Evolutionary conservation across 1,284 basidiomycete genomes (phyloP), one percentile per base, ranked within the genome.

Genomic region (Caloboletus firmus): DNA sequence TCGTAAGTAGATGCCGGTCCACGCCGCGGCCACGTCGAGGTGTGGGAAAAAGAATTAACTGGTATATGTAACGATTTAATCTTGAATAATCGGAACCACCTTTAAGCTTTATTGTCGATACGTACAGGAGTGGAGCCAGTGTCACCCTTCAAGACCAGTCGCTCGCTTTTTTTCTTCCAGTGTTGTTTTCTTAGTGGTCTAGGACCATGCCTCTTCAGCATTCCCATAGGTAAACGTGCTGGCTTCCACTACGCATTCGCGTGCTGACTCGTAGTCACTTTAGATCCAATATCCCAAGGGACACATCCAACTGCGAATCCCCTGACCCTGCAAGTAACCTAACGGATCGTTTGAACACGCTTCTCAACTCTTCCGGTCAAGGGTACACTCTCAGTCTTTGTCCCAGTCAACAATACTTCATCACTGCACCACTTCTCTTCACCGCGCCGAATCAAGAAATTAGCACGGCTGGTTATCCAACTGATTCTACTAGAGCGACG

Each of bases 391-490:
- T 93, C 18, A 76, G 72, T 24, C 77, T 93, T 5, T 93, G 91
- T 67, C 82, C 83, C 1, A 71, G 74, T 42, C 71, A 79, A 48
- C 72, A 79, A 48, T 93, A 93, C 64, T 58, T 77, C 54, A 79
- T 92, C 54, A 76, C 80, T 42, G 79, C 81, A 1, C 82, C 87
- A 2, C 76, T 93, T 52, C 70, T 77, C 18, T 91, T 91, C 63
- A 76, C 82, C 2, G 79, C 81, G 8, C 75, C 80, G 0, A 74
- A 83, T 61, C 85, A 93, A 71, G 91, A 93, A 70, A 91, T 93
- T 44, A 88, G 82, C 59, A 93, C 91, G 0, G 65, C 77, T 5
- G 88, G 87, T 13, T 89, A 91, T 59, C 91, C 91, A 0, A 82
- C 77, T 0, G 82, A 74, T n/a, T 68, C 72, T 36, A 70, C 71